A percentile compares a stretch with the other conserved stretches of the same genome.
Conservation (phyloP, 2,329 filamentous ascomycete species). For the Hirsutella rhossiliensis region DNA sequence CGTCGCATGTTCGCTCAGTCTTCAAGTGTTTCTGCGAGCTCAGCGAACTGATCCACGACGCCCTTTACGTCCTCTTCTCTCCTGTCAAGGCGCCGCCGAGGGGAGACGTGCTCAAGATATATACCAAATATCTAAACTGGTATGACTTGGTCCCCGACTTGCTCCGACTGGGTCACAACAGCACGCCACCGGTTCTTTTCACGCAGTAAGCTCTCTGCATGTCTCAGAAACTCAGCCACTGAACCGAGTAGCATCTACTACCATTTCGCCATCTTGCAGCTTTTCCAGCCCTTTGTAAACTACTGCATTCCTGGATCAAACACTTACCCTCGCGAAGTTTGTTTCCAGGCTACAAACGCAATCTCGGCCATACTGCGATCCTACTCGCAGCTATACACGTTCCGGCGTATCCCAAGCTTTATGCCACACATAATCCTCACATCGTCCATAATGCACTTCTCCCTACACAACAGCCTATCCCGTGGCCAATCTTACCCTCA, state of each 20-base stretch:
- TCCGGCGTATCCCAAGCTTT: slow-evolving; percentile 46
- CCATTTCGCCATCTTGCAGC: slow-evolving; percentile 56
- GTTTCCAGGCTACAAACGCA: slow-evolving; percentile 47
- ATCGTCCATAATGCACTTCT: slow-evolving; percentile 48
- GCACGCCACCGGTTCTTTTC: slow-evolving; percentile 60
- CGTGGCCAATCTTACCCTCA: slow-evolving; percentile 22
- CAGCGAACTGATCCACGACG: slow-evolving; percentile 62
- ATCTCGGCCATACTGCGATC: slow-evolving; percentile 44
- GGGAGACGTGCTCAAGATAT: slow-evolving; percentile 48
- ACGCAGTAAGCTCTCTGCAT: slow-evolving; percentile 47
- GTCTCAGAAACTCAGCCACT: slow-evolving; percentile 1
- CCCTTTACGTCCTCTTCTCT: slow-evolving; percentile 60
- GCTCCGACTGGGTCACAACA: slow-evolving; percentile 53
- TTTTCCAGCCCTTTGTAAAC: slow-evolving; percentile 63
- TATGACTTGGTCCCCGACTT: slow-evolving; percentile 55
- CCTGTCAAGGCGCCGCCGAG: slow-evolving; percentile 54
- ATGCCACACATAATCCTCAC: slow-evolving; percentile 51
- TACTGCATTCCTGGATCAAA: slow-evolving; percentile 49
- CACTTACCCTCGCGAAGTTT: slow-evolving; percentile 52
- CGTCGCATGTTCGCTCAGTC: slow-evolving; percentile 55
- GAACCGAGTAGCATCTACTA: slow-evolving; percentile 55
- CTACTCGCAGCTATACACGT: slow-evolving; percentile 45
- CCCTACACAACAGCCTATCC: too few species aligned
- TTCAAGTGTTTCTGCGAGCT: slow-evolving; percentile 60
- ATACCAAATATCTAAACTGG: slow-evolving; percentile 60